phyloP scores from a whole-genome alignment of 1,284 basidiomycete genomes.

The Marasmius oreades region DNA sequence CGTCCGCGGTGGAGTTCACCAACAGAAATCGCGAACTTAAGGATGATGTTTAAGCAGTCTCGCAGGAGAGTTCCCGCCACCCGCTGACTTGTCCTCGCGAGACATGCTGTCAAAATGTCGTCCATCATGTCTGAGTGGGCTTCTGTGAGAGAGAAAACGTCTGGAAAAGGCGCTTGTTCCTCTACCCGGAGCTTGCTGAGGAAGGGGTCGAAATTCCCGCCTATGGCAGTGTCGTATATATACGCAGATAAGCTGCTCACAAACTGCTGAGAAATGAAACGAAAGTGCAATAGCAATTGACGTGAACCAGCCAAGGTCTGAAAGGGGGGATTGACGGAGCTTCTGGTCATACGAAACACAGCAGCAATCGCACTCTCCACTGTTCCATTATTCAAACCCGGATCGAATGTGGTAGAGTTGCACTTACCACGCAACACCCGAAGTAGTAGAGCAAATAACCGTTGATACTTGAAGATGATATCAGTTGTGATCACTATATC shows the following conservation, averaged over 20 bases:
- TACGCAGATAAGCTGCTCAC: constrained; percentile 63
- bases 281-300: constrained; percentile 58
- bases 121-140: constrained; percentile 72
- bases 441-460: constrained; percentile 75
- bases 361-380: constrained; percentile 71
- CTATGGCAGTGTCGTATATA: constrained; percentile 74
- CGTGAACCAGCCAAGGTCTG: constrained; percentile 50
- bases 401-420: not conserved
- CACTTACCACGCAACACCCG: constrained; percentile 68
- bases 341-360: constrained; percentile 60
- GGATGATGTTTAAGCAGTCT: constrained; percentile 59
- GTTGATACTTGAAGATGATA: constrained; percentile 80
- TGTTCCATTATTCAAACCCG: constrained; percentile 24
- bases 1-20: constrained; percentile 56
- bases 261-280: constrained; percentile 72
- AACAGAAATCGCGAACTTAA: constrained; percentile 68
- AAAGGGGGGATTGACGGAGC: constrained; percentile 47
- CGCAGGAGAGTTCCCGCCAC: constrained; percentile 65
- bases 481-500: constrained; percentile 65
- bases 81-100: constrained; percentile 72
- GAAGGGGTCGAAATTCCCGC: constrained; percentile 71
- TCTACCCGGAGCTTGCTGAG: constrained; percentile 31
- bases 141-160: constrained; percentile 72
- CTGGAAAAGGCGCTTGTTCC: constrained; percentile 43
- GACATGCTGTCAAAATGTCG: constrained; percentile 72